Percentiles rank a stretch among this genome's conserved stretches.
phyloP scores from a whole-genome alignment of 106 monocot species.

The Platanthera zijinensis region DNA sequence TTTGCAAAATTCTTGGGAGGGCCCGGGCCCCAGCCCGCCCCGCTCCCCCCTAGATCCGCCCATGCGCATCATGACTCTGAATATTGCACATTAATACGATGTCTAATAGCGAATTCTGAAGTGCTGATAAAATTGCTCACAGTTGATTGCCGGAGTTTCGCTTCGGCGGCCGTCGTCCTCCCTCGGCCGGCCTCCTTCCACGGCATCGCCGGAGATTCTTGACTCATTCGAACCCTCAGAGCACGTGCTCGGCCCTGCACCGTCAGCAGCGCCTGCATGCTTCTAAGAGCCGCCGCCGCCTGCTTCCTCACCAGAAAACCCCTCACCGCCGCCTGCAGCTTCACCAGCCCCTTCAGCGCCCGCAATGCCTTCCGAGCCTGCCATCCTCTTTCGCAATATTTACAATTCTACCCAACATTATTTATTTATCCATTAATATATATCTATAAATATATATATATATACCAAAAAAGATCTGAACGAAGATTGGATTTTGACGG shows the following conservation, averaged over 20 bases:
- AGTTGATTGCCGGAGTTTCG: conserved; percentile 14
- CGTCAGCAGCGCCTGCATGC: conserved; percentile 39
- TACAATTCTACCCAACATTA: no score
- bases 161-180: conserved; percentile 14
- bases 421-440: no score
- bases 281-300: conserved; percentile 30
- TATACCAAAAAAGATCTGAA: no score
- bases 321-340: conserved; percentile 39
- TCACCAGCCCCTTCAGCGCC: conserved; percentile 46
- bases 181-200: conserved; percentile 14
- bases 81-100: no score
- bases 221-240: conserved; percentile 24
- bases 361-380: conserved; percentile 48
- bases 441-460: no score
- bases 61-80: no score
- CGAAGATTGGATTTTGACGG: no score
- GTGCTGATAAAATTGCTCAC: conserved; percentile 9
- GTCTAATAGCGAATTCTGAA: no score
- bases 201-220: conserved; percentile 19
- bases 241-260: no score
- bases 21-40: no score
- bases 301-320: conserved; percentile 42
- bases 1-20: no score
- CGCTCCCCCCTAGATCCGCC: no score
- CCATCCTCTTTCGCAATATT: not conserved